Conservation (phyloP, 331 rosid species). For the Rhamnella rubrinervis region DNA sequence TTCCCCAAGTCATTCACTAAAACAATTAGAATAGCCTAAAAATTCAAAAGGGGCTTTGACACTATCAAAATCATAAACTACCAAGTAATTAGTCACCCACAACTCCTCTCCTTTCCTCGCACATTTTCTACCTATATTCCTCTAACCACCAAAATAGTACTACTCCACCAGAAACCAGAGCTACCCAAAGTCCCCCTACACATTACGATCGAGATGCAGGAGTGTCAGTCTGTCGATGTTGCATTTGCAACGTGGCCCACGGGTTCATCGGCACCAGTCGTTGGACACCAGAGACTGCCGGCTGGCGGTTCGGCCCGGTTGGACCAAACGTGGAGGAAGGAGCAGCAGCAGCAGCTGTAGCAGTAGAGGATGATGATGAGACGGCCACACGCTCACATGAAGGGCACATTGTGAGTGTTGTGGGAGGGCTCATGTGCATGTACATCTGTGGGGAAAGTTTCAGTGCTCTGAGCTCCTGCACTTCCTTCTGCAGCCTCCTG, state of each 20-base stretch:
- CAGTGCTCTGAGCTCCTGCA: slow-evolving; percentile 83
- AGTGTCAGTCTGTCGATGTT: slow-evolving; percentile 26
- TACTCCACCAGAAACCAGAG: no score
- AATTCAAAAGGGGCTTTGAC: no score
- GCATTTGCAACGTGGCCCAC: slow-evolving; percentile 56
- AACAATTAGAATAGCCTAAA: no score
- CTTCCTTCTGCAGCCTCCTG: slow-evolving; percentile 78
- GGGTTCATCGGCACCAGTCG: slow-evolving; percentile 52
- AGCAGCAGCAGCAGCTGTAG: slow-evolving; percentile 14
- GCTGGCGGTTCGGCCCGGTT: slow-evolving; percentile 19
- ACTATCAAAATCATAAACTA: no score
- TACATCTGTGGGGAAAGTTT: slow-evolving; percentile 82
- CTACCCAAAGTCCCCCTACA: no score
- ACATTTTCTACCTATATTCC: slow-evolving; percentile 9
- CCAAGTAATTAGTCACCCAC: no score
- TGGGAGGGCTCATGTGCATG: slow-evolving; percentile 92
- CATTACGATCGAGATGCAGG: slow-evolving; percentile 26
- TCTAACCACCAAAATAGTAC: slow-evolving; percentile 3
- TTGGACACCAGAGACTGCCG: slow-evolving; percentile 19
- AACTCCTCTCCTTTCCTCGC: no score
- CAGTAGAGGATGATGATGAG: slow-evolving; percentile 47
- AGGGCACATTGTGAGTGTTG: slow-evolving; percentile 94
- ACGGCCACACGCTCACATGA: slow-evolving; percentile 75
- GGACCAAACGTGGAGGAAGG: slow-evolving; percentile 19
- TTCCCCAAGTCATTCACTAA: no score